Percentiles rank a stretch among this genome's conserved stretches.
Evolutionary conservation across 2,329 filamentous ascomycete genomes (phyloP).

Genomic region (Hymenoscyphus salicellus): DNA sequence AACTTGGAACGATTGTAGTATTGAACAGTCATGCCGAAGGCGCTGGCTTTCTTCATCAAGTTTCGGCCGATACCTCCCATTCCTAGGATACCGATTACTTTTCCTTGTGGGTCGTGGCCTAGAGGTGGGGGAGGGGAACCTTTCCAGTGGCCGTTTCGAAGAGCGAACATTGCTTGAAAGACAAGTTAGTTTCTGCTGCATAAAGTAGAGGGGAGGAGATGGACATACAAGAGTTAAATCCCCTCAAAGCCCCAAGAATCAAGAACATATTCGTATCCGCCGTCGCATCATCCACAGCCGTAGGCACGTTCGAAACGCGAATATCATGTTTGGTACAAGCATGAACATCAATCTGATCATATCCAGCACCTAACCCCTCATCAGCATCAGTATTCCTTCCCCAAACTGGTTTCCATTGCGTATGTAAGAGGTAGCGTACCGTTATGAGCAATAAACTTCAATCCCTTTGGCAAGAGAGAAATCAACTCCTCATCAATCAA

Average conservation of each 20-base stretch:
- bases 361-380: constrained; percentile 63
- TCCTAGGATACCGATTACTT: constrained; percentile 74
- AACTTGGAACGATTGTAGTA: constrained; percentile 72
- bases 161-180: constrained; percentile 53
- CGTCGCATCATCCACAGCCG: constrained; percentile 76
- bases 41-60: constrained; percentile 68
- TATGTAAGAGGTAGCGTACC: constrained; percentile 40
- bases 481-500: constrained; percentile 69
- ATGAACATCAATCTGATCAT: constrained; percentile 75
- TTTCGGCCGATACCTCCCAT: constrained; percentile 85
- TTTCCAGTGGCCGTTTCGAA: constrained; percentile 67
- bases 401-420: background rate
- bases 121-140: constrained; percentile 55
- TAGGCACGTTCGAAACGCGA: constrained; percentile 77
- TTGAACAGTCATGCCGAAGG: constrained; percentile 71
- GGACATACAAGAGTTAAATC: constrained; percentile 55
- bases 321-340: constrained; percentile 67
- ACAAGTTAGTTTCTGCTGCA: background rate
- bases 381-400: background rate
- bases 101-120: constrained; percentile 76
- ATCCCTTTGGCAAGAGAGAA: constrained; percentile 49
- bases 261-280: constrained; percentile 80
- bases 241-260: constrained; percentile 74
- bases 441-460: constrained; percentile 60
- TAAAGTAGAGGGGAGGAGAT: background rate